Evolutionary conservation across 257 asterid species (phyloP).

Genomic region (Ilex aquifolium): DNA sequence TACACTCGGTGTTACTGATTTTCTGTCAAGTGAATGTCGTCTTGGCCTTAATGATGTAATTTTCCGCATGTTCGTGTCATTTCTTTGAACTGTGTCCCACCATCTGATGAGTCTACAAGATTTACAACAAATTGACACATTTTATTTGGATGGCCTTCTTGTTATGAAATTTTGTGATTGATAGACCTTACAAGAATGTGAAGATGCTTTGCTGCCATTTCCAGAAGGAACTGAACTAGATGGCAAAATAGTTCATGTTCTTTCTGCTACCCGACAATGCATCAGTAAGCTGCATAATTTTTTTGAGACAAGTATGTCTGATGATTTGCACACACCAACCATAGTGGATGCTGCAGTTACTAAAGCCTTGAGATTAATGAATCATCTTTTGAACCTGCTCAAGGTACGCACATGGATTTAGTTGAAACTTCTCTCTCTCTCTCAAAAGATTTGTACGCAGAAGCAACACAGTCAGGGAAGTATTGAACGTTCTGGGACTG

Average conservation of each 20-base stretch:
- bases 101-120: background rate
- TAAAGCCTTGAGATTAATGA: slow-evolving; percentile 56
- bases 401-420: slow-evolving; percentile 52
- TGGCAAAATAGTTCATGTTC: slow-evolving; percentile 29
- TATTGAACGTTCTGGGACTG: slow-evolving; percentile 35
- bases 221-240: slow-evolving; percentile 32
- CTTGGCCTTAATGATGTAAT: too few relatives aligned
- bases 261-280: slow-evolving; percentile 44
- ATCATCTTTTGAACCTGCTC: slow-evolving; percentile 39
- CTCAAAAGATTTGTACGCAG: slow-evolving; percentile 26
- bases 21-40: too few relatives aligned
- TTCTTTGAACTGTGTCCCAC: background rate
- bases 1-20: too few relatives aligned
- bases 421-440: background rate
- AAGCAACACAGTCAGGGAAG: too few relatives aligned
- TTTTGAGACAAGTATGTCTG: slow-evolving; percentile 56
- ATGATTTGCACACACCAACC: slow-evolving; percentile 79
- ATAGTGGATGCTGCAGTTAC: slow-evolving; percentile 53
- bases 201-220: slow-evolving; percentile 36
- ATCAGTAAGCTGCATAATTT: slow-evolving; percentile 50
- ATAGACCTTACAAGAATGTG: slow-evolving; percentile 68
- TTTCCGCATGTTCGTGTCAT: background rate
- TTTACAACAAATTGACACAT: background rate
- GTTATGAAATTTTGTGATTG: slow-evolving; percentile 13
- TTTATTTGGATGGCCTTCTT: slow-evolving; percentile 4